Evolutionary conservation across 805 yeast genomes (phyloP), one percentile per base, ranked within the genome.

Genomic region (Wickerhamiella qilinensis): DNA sequence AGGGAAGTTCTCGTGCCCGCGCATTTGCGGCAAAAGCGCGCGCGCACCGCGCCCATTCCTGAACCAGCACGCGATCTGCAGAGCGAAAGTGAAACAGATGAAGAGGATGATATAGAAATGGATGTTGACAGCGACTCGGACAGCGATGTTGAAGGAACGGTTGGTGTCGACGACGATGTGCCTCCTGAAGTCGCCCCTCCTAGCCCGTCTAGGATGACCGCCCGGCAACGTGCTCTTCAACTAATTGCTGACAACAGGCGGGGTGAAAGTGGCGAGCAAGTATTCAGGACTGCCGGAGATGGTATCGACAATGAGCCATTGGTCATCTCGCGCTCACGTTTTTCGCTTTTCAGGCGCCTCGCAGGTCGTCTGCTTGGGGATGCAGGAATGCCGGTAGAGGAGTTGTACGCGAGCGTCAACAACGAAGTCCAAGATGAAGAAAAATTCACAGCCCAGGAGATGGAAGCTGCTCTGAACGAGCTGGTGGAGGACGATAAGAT

Each of bases 1-100:
- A 78, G 78, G 56, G 93, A 83, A 55, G 72, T 73, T 5, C 59
- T 68, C 25, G 56, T n/a, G 2, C 33, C 34, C 30, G 54, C 45
- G 4, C 50, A 47, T 8, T 56, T 50, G 20, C 60, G 54, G 16
- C 54, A 51, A 15, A 50, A 49, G 3, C 47, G 43, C 11, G 55
- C 49, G 2, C 50, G 45, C 14, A 51, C 43, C 29, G 39, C 37
- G 22, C 46, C 55, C 46, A 56, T 56, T 15, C 48, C 41, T 1
- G 54, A 51, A 22, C 58, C 51, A 36, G 62, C 54, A 39, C 57
- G 51, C 5, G 68, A 63, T 37, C 76, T 68, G 42, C 73, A 69
- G n/a, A 59, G 58, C 30, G 70, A 62, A 41, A 59, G 60, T 8
- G 56, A 52, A 4, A 60, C 54, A 4, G 36, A 28, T 2, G 43